A percentile compares a stretch with the other conserved stretches of the same genome.
These are phyloP conservation scores for Gossypioides kirkii DNA, from an alignment of 345 rosid genomes.

Conservation along the genomic window DNA sequence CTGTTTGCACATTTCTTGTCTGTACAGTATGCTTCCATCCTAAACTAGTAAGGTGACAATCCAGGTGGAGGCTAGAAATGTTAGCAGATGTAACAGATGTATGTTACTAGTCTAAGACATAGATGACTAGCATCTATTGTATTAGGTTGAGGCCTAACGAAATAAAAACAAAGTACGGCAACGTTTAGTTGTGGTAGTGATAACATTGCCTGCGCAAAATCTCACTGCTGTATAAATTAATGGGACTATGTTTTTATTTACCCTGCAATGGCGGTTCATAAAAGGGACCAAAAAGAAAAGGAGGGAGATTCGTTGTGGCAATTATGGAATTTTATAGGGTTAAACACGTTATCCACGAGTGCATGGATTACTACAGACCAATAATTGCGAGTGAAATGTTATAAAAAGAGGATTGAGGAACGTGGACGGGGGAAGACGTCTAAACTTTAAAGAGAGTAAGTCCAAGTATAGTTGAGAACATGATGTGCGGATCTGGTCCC, in stretches of 20 bases:
- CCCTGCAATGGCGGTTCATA: neutral
- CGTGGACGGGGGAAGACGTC: neutral
- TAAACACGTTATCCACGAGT: neutral
- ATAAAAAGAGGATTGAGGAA: neutral
- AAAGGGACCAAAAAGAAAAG: neutral
- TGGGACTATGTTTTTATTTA: neutral
- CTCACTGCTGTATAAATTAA: neutral
- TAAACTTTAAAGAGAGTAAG: neutral
- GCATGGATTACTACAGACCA: neutral
- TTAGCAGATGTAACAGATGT: neutral
- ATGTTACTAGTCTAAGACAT: neutral
- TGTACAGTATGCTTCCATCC: conserved; percentile 10
- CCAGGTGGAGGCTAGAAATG: neutral
- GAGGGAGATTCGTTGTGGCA: neutral
- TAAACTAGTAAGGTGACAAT: neutral
- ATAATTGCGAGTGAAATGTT: neutral
- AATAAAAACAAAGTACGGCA: neutral
- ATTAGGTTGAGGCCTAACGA: neutral
- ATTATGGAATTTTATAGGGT: neutral
- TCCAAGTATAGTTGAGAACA: neutral
- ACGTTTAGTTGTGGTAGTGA: neutral
- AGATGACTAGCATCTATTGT: conserved; percentile 3
- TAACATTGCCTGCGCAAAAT: neutral
- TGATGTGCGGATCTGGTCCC: neutral
- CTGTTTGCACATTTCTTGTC: conserved; percentile 7